A percentile compares a stretch with the other conserved stretches of the same genome.
phyloP scores from a whole-genome alignment of 2,329 filamentous ascomycete species.

The Monosporascus sp. region DNA sequence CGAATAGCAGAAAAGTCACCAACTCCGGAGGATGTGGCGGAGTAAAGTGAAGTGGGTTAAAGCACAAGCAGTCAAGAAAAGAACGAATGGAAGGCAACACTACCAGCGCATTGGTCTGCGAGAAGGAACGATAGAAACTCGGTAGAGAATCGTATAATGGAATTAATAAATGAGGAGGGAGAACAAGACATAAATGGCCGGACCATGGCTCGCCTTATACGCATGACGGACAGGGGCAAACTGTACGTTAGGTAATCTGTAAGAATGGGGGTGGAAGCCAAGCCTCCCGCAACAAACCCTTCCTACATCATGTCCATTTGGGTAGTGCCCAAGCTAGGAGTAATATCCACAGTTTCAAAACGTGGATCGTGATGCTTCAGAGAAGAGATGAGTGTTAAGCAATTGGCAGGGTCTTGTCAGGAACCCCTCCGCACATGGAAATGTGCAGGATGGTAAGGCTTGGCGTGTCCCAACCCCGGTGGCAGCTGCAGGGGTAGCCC shows the following conservation, averaged over 20 bases:
- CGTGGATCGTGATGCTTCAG: constrained; percentile 27
- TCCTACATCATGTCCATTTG: constrained; percentile 20
- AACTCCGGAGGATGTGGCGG: constrained; percentile 23
- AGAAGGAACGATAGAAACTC: constrained; percentile 26
- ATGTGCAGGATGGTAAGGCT: constrained; percentile 16
- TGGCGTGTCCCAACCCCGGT: constrained; percentile 1
- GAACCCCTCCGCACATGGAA: background rate
- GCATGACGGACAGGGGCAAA: constrained; percentile 11
- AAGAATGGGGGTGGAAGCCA: constrained; percentile 15
- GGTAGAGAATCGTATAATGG: constrained; percentile 17
- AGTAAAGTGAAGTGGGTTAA: constrained; percentile 28
- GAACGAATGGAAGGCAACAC: constrained; percentile 45
- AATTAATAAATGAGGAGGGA: constrained; percentile 25
- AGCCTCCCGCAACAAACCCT: constrained; percentile 20
- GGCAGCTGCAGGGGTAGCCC: constrained; percentile 8
- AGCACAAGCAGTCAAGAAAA: constrained; percentile 32
- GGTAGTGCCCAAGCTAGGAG: constrained; percentile 23
- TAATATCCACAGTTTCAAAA: constrained; percentile 37
- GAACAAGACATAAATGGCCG: constrained; percentile 26
- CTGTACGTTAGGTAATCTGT: constrained; percentile 19
- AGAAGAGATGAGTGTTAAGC: constrained; percentile 23
- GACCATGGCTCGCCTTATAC: constrained; percentile 40
- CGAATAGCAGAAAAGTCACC: constrained; percentile 33
- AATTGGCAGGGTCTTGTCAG: constrained; percentile 21
- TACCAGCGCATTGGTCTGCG: constrained; percentile 41